Percentiles rank a stretch among this genome's conserved stretches.
These are phyloP conservation scores for Eucalyptus polybractea DNA, from an alignment of 345 rosid species.

Conservation along the genomic window DNA sequence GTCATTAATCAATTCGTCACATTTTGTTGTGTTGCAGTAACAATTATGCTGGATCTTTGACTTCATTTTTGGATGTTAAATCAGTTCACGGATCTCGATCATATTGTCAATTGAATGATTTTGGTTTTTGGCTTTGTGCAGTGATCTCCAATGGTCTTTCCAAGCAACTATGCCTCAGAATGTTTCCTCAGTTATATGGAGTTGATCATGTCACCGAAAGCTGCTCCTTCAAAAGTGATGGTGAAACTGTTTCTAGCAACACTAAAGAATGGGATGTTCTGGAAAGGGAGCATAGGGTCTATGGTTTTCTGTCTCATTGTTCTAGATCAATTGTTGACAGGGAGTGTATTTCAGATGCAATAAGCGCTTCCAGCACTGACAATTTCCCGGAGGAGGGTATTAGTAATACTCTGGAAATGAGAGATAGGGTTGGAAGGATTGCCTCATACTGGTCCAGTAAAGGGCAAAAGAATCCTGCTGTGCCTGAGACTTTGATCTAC, in stretches of 20 bases:
- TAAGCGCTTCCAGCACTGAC: constrained; percentile 90
- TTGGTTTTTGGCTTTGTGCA: constrained; percentile 12
- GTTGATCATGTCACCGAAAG: constrained; percentile 36
- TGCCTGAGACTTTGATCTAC: constrained; percentile 83
- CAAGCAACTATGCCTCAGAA: constrained; percentile 51
- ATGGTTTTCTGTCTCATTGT: constrained; percentile 44
- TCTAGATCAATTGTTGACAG: constrained; percentile 16
- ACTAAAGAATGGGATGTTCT: constrained; percentile 26
- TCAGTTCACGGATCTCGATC: neutral
- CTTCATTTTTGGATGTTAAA: neutral
- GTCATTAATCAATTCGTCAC: neutral
- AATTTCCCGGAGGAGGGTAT: constrained; percentile 75
- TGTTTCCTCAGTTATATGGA: constrained; percentile 46
- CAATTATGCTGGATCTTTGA: neutral
- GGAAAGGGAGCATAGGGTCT: constrained; percentile 61
- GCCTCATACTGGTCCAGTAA: constrained; percentile 95
- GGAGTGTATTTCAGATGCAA: constrained; percentile 45
- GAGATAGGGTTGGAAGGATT: constrained; percentile 24
- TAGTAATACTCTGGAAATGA: constrained; percentile 47
- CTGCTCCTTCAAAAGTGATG: neutral
- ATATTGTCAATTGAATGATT: neutral
- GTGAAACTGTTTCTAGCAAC: constrained; percentile 42
- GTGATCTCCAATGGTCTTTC: constrained; percentile 46
- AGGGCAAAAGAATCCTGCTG: constrained; percentile 52
- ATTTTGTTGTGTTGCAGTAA: neutral